A percentile compares a stretch with the other conserved stretches of the same genome.
Conservation (phyloP, 225 moss, liverwort and hornwort genomes). For the Asterella californica region DNA sequence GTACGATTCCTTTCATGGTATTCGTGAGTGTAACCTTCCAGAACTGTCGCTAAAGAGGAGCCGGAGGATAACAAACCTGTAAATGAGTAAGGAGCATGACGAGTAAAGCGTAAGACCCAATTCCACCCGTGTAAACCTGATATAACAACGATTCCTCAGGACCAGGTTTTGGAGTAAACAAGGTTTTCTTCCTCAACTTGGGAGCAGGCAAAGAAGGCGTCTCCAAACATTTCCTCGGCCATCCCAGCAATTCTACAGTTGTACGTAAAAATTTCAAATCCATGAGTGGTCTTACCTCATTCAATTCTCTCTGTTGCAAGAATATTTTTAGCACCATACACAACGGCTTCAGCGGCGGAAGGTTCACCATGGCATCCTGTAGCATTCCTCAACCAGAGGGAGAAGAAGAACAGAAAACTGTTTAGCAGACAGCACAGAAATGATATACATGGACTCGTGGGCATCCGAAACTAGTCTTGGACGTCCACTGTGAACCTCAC, state of each 20-base stretch:
- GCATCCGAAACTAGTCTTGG: background rate
- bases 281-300: constrained; percentile 57
- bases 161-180: background rate
- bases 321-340: constrained; percentile 97
- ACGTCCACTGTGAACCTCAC: background rate
- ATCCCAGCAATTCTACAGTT: background rate
- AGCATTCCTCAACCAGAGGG: background rate
- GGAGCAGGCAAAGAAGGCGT: background rate
- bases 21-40: too few species aligned
- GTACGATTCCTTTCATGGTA: background rate
- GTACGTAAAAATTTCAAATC: background rate
- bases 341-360: constrained; percentile 85
- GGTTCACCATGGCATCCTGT: constrained; percentile 69
- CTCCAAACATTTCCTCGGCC: background rate
- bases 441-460: background rate
- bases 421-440: too few species aligned
- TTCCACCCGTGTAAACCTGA: constrained; percentile 96
- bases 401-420: background rate
- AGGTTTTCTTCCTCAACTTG: background rate
- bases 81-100: constrained; percentile 94
- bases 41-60: background rate
- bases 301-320: constrained; percentile 93
- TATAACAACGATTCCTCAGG: background rate
- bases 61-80: constrained; percentile 53
- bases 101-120: constrained; percentile 92